Percentiles rank a stretch among this genome's conserved stretches.
Evolutionary conservation across 2,329 filamentous ascomycete species (phyloP).

Genomic region (Lachnellula willkommii): DNA sequence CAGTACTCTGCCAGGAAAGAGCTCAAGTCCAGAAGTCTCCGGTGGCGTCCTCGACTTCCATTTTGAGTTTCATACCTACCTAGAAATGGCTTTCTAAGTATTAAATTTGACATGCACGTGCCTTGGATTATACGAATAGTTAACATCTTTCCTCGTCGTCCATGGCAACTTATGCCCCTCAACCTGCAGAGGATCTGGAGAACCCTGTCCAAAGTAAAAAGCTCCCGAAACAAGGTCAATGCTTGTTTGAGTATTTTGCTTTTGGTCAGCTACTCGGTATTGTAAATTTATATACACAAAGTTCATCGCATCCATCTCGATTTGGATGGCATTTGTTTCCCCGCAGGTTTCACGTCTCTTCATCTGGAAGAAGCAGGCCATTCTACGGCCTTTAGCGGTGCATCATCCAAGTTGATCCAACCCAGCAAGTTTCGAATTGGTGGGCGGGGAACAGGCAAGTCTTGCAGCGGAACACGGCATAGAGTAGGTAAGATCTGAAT

Average conservation of each 20-base stretch:
- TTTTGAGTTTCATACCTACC: no score
- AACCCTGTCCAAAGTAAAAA: background rate
- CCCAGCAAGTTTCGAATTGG: background rate
- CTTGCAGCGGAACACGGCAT: slow-evolving; percentile 1
- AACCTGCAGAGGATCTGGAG: background rate
- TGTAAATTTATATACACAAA: background rate
- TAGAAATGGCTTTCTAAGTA: no score
- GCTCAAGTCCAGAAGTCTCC: no score
- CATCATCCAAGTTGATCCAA: background rate
- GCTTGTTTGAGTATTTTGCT: background rate
- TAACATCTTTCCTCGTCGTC: background rate
- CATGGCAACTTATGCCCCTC: background rate
- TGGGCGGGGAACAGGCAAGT: background rate
- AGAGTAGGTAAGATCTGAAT: background rate
- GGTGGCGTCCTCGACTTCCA: no score
- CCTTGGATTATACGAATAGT: no score
- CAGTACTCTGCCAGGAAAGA: no score
- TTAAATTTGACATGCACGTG: background rate
- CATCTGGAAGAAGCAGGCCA: slow-evolving; percentile 4
- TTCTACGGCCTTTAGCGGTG: slow-evolving; percentile 3
- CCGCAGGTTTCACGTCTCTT: slow-evolving; percentile 13
- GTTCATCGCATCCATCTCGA: background rate
- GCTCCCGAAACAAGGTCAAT: background rate
- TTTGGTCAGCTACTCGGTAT: background rate
- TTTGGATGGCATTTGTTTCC: slow-evolving; percentile 9